Evolutionary conservation across 371 early-diverging fungal genomes (phyloP), one percentile per base, ranked within the genome.

Genomic region (Apophysomyces ossiformis): DNA sequence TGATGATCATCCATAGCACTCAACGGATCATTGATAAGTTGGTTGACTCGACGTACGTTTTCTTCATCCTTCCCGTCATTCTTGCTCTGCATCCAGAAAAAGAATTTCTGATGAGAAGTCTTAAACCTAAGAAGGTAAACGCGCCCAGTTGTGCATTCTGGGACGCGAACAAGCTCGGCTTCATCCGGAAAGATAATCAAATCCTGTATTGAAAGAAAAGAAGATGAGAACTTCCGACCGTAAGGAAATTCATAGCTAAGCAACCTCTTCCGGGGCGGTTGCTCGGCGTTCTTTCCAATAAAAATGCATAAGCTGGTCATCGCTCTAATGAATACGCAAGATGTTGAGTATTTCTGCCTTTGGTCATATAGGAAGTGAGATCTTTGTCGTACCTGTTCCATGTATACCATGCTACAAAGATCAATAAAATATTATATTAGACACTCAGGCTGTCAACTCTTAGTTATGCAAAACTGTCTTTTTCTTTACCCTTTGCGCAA

Each of bases 21-120:
- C 37, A 75, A 69, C 66, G 85, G 84, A 68, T 88, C 84, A 64
- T 86, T 86, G 63, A 91, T 86, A 58, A 87, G 75, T 37, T 76
- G 70, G 67, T 90, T 89, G 26, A 88, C 83, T 44, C 81, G 76
- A 5, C 65, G 69, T 57, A 81, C 75, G 26, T 82, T 54, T 63
- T 85, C 87, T 41, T 78, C 80, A 63, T 90, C 90, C 66, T 82
- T 78, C 11, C 82, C 84, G 32, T 76, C 79, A 57, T 85, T 83
- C 43, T 84, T 77, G 60, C 85, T 88, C 69, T 94, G 94, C 82
- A 93, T 87, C 94, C 94, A 94, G 65, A 91, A 92, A 73, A 94
- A 93, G 50, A 85, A 74, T 44, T 88, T 86, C 70, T 88, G 87
- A 62, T 81, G 77, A 2, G 92, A 91, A 0, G 92, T 87, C 74